These are phyloP conservation scores for Populus hybrid DNA, from an alignment of 441 rosid genomes.

Conservation along the genomic window DNA sequence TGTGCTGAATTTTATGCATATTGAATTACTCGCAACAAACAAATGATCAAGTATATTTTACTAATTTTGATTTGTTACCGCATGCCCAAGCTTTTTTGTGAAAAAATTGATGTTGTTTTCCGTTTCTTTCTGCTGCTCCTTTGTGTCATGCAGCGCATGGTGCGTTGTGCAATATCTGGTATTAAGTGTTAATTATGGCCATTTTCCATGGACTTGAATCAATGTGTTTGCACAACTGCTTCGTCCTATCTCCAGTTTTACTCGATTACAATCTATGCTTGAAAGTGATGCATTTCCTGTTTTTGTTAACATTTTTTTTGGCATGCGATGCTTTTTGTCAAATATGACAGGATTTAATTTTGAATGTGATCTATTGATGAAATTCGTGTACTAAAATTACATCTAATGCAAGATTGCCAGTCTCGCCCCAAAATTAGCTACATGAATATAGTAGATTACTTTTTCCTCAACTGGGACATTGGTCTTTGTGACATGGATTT, in stretches of 20 bases:
- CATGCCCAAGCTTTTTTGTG: not conserved
- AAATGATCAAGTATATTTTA: no score
- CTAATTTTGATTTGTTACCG: not conserved
- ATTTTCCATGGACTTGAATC: not conserved
- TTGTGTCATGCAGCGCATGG: not conserved
- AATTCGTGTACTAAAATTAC: not conserved
- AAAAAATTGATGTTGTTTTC: not conserved
- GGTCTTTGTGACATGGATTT: not conserved
- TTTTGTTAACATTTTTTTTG: not conserved
- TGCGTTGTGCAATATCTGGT: not conserved
- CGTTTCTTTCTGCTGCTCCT: not conserved
- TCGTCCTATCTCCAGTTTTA: not conserved
- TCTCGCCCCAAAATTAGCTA: not conserved
- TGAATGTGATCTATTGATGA: not conserved
- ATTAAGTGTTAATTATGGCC: no score
- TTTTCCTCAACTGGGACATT: not conserved
- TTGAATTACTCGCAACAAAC: not conserved
- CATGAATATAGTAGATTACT: not conserved
- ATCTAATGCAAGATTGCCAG: not conserved
- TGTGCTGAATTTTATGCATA: no score
- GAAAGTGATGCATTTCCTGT: not conserved
- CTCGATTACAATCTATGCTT: not conserved
- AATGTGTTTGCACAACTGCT: not conserved
- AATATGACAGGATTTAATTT: not conserved
- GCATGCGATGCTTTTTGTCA: not conserved